Percentiles rank a stretch among this genome's conserved stretches.
Conservation (phyloP, 129 eudicot species). For the Helianthus tuberosus region DNA sequence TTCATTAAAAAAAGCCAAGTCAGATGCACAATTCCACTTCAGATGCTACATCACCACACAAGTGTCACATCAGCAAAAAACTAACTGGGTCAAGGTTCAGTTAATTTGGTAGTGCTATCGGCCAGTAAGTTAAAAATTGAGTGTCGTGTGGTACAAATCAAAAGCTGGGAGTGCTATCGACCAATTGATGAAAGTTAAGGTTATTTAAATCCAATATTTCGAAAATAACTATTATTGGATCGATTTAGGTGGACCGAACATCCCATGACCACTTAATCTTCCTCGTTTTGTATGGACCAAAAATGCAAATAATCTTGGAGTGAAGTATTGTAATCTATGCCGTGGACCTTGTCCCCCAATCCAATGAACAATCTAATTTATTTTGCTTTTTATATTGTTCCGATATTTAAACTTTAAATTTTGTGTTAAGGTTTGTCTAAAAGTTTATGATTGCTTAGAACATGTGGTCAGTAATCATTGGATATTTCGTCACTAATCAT, state of each 20-base stretch:
- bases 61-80: too few relatives aligned
- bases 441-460: slow-evolving; percentile 10
- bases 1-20: too few relatives aligned
- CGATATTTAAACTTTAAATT: neutral
- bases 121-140: too few relatives aligned
- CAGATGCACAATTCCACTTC: too few relatives aligned
- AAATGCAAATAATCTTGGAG: slow-evolving; percentile 18
- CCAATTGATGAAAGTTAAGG: too few relatives aligned
- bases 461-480: slow-evolving; percentile 5
- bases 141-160: too few relatives aligned
- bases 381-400: neutral
- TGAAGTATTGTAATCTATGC: neutral
- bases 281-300: slow-evolving; percentile 7
- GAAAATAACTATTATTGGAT: neutral
- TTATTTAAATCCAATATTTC: too few relatives aligned
- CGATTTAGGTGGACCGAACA: slow-evolving; percentile 12
- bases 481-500: neutral
- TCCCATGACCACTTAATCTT: slow-evolving; percentile 20
- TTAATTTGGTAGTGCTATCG: too few relatives aligned
- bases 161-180: too few relatives aligned
- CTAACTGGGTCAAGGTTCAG: too few relatives aligned
- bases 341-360: slow-evolving; percentile 16
- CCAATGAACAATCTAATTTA: slow-evolving; percentile 1
- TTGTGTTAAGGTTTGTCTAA: slow-evolving; percentile 15
- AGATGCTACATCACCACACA: too few relatives aligned